Conservation (phyloP, 164 flowering plant genomes). For the Paratinospora sagittata region DNA sequence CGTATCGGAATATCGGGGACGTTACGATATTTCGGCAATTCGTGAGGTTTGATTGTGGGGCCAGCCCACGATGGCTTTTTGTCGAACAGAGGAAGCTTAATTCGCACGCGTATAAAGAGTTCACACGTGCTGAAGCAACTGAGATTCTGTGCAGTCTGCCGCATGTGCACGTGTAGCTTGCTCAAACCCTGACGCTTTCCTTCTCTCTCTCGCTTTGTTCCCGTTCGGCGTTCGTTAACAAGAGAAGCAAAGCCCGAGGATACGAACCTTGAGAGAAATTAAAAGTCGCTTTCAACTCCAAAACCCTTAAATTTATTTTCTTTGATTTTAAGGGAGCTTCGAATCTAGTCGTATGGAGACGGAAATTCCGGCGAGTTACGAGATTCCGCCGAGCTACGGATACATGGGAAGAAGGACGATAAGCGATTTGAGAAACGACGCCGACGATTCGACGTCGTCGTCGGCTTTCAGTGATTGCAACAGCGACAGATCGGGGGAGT, state of each 20-base stretch:
- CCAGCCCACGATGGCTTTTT: neutral
- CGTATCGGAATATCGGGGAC: neutral
- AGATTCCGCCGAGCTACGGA: constrained; percentile 14
- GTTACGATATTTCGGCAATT: neutral
- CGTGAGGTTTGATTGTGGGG: too few species aligned
- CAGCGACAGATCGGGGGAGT: constrained; percentile 80
- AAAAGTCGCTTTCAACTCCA: neutral
- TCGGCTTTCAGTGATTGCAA: constrained; percentile 78
- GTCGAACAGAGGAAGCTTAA: neutral
- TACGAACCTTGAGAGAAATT: neutral
- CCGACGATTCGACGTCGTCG: constrained; percentile 32
- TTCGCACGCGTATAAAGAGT: constrained; percentile 4
- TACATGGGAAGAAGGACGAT: constrained; percentile 42
- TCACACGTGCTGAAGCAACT: constrained; percentile 4
- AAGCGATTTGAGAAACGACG: constrained; percentile 24
- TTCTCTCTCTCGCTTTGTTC: neutral
- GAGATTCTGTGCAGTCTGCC: neutral
- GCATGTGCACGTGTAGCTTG: neutral
- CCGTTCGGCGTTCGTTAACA: too few species aligned
- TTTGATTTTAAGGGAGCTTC: neutral
- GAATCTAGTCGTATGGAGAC: constrained; percentile 22
- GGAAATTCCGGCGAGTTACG: constrained; percentile 17
- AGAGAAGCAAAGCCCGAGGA: neutral
- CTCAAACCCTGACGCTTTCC: neutral
- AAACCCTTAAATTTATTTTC: neutral